Conservation (phyloP, 768 basidiomycete genomes). For the Paxillus rubicundulus region DNA sequence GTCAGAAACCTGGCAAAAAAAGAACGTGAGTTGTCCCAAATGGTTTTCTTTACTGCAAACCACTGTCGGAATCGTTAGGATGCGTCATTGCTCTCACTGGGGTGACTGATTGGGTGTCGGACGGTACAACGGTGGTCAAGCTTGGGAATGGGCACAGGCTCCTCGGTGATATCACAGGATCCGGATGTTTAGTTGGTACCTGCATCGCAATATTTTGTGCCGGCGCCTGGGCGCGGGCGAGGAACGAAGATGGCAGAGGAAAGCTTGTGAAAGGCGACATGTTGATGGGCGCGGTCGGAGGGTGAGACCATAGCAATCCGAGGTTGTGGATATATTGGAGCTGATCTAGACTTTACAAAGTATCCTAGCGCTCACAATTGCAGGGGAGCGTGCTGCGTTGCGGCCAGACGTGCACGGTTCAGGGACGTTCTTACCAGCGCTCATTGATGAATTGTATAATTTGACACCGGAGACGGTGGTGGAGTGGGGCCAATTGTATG, state of each 20-base stretch:
- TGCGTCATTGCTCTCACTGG: constrained; percentile 84
- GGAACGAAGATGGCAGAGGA: constrained; percentile 30
- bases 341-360: constrained; percentile 29
- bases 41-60: neutral
- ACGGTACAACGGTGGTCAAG: constrained; percentile 67
- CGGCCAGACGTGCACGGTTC: constrained; percentile 56
- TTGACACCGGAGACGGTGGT: constrained; percentile 39
- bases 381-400: constrained; percentile 55
- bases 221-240: constrained; percentile 47
- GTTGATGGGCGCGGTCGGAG: constrained; percentile 71
- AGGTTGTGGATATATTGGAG: neutral
- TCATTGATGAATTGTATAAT: constrained; percentile 60
- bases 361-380: constrained; percentile 56
- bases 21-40: constrained; percentile 55
- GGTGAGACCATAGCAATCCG: constrained; percentile 43
- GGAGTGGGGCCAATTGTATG: constrained; percentile 29
- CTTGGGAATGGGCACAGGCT: constrained; percentile 72
- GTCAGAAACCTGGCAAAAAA: constrained; percentile 67
- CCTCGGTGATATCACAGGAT: constrained; percentile 82
- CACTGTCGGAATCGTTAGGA: constrained; percentile 40
- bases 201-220: constrained; percentile 80
- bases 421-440: constrained; percentile 60
- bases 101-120: constrained; percentile 76
- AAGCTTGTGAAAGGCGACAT: constrained; percentile 73
- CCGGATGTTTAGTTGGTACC: constrained; percentile 82